phyloP scores from a whole-genome alignment of 1,139 yeast species.

The Sugiyamaella sp. region DNA sequence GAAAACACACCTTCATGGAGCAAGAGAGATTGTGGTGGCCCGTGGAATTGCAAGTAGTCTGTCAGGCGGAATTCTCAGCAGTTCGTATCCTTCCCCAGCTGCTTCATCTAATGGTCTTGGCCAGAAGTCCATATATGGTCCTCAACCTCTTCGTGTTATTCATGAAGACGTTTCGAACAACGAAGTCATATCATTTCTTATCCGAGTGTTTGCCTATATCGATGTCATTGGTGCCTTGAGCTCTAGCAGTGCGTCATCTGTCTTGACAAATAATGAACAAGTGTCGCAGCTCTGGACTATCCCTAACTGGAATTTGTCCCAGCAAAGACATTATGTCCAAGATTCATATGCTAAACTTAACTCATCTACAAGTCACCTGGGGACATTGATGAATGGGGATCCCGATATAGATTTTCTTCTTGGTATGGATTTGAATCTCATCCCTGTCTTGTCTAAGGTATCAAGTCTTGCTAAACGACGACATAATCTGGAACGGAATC shows the following conservation, averaged over 20 bases:
- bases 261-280: conserved; percentile 33
- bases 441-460: conserved; percentile 54
- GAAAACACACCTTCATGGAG: conserved; percentile 69
- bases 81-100: conserved; percentile 1
- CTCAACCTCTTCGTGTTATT: conserved; percentile 34
- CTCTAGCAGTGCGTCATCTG: conserved; percentile 36
- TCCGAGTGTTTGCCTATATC: conserved; percentile 72
- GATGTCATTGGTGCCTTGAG: conserved; percentile 66
- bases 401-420: conserved; percentile 54
- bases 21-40: conserved; percentile 66
- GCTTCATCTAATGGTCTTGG: neutral
- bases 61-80: conserved; percentile 27
- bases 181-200: conserved; percentile 60
- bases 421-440: conserved; percentile 56
- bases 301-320: conserved; percentile 29
- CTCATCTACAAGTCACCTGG: conserved; percentile 3
- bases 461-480: conserved; percentile 48
- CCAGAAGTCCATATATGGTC: conserved; percentile 27
- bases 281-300: conserved; percentile 36
- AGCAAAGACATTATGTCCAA: conserved; percentile 15
- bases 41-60: conserved; percentile 48
- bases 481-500: conserved; percentile 27
- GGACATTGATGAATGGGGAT: conserved; percentile 18
- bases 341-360: neutral
- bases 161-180: conserved; percentile 37